Base-by-base conservation (phyloP, 31 red algal species). In the Endocladia muricata region DNA sequence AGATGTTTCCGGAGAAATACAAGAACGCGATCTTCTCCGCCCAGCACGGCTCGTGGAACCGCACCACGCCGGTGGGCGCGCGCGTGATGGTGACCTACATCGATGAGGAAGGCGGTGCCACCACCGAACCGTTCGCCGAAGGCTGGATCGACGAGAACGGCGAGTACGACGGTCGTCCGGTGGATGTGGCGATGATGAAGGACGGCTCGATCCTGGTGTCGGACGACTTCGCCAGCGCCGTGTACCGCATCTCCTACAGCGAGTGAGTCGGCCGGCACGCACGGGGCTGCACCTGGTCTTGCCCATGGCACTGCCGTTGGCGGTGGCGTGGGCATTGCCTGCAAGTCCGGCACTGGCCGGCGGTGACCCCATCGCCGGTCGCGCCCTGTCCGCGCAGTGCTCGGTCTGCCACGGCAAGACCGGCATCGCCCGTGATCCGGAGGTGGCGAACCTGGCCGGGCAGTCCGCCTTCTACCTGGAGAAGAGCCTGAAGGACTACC, bases 1-100 rank as follows among this genome's bases (percentile, higher is more conserved):
- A 63, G 11, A 63, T 63, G 59, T 63, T 63, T 25, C 59, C 59
- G 11, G 21, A 63, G 9, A 28, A 21, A 28, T 63, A 63, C 59
- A 63, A 63, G 26, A 25, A 25, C 28, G 21, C 9, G 13, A 63
- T 63, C 23, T 63, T 63, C 59, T 63, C 28, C 9, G 59, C 59
- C 28, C 21, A 63, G 28, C 59, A 63, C 26, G 59, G 59, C 26
- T 63, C 59, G 9, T 63, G 59, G 59, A 63, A 63, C 28, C 19
- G 59, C 19, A 63, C 59, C 28, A 25, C 9, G 59, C 19, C 19
- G 28, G 26, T 21, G 9, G 59, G 59, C 9, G 19, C 19, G 21
- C 59, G 59, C 13, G 59, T 63, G 19, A 63, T 63, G 59, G 9
- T 28, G 9, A 31, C 28, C 19, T 21, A 11, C 21, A 11, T 63